Evolutionary conservation across 192 early-diverging fungal genomes (phyloP).

Genomic region (Gigaspora rosea): DNA sequence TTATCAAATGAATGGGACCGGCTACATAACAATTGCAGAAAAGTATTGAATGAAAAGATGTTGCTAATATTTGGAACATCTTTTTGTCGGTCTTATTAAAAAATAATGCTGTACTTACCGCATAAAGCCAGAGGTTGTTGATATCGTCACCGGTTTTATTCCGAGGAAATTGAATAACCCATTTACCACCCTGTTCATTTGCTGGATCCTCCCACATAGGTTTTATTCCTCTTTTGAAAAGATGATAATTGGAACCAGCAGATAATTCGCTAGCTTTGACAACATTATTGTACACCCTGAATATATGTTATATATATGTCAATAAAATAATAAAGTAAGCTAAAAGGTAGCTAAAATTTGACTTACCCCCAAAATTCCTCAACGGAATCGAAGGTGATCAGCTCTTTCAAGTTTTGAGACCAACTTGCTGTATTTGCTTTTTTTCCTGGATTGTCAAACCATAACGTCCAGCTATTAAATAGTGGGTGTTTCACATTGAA

Average conservation of each 20-base stretch:
- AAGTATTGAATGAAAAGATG: no score
- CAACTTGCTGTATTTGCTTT: slow-evolving; percentile 76
- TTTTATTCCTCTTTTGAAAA: slow-evolving; percentile 90
- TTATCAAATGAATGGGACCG: no score
- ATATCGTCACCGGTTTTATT: slow-evolving; percentile 71
- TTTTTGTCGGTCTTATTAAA: no score
- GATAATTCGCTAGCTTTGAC: slow-evolving; percentile 71
- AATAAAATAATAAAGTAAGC: neutral
- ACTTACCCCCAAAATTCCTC: slow-evolving; percentile 97
- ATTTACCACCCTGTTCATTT: slow-evolving; percentile 92
- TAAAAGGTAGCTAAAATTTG: neutral
- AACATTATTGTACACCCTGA: slow-evolving; percentile 84
- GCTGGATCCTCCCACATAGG: slow-evolving; percentile 95
- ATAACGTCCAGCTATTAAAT: slow-evolving; percentile 89
- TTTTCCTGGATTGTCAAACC: slow-evolving; percentile 89
- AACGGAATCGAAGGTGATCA: slow-evolving; percentile 90
- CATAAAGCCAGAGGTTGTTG: slow-evolving; percentile 85
- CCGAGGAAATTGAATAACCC: slow-evolving; percentile 75
- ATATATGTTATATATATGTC: neutral
- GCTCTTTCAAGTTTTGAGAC: slow-evolving; percentile 81
- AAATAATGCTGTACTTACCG: slow-evolving; percentile 44
- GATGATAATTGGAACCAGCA: slow-evolving; percentile 85
- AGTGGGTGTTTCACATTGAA: slow-evolving; percentile 86
- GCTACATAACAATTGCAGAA: no score
- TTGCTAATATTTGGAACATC: no score